Evolutionary conservation across 371 early-diverging fungal species (phyloP).

Genomic region (Haplosporangium sp.): DNA sequence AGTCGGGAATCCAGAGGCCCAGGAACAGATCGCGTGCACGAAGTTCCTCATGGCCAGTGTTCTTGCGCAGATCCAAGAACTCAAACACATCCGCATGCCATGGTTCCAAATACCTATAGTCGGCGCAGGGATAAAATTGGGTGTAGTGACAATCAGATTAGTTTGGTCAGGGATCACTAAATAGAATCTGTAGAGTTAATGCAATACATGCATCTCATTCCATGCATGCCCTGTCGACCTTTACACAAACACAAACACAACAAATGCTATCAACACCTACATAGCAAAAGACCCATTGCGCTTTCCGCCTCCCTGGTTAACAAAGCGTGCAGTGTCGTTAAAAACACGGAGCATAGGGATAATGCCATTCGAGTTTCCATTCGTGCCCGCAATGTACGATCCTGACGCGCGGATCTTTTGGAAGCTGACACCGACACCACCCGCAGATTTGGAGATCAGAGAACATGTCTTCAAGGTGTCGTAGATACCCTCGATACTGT

Average conservation of each 20-base stretch:
- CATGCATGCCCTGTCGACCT: conserved; percentile 4
- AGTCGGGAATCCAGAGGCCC: conserved; percentile 98
- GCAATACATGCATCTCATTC: not conserved
- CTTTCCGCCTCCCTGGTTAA: conserved; percentile 99
- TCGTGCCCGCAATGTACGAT: conserved; percentile 98
- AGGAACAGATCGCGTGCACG: conserved; percentile 98
- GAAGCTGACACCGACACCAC: conserved; percentile 98
- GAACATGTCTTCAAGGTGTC: conserved; percentile 98
- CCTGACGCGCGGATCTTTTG: conserved; percentile 97
- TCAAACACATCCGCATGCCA: conserved; percentile 99
- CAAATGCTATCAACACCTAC: conserved; percentile 60
- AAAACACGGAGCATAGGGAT: conserved; percentile 99
- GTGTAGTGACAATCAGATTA: too few relatives aligned
- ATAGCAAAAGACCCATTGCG: conserved; percentile 99
- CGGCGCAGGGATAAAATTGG: not conserved
- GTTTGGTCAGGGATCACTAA: too few relatives aligned
- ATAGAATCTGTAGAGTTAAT: conserved; percentile 2
- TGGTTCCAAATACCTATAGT: conserved; percentile 83
- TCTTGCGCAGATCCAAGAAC: conserved; percentile 98
- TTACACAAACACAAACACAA: not conserved
- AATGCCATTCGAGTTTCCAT: conserved; percentile 98
- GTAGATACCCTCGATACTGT: conserved; percentile 99
- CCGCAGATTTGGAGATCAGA: conserved; percentile 98
- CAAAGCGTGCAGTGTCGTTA: conserved; percentile 98
- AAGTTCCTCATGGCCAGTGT: conserved; percentile 98